Conservation (phyloP, 495 filamentous ascomycete genomes). For the Hapsidospora chrysogenum region DNA sequence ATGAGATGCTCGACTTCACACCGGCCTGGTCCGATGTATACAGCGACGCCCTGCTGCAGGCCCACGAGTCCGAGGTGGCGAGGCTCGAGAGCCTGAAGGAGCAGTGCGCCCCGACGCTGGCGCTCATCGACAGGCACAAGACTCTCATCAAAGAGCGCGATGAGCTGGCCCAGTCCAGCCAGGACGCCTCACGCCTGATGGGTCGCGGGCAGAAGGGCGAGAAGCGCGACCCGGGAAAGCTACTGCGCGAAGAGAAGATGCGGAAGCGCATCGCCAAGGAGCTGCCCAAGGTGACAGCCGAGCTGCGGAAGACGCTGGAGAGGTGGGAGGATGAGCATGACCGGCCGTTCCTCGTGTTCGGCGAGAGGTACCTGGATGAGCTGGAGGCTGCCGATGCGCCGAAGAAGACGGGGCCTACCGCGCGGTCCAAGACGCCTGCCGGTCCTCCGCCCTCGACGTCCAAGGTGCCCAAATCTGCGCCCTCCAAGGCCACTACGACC, state of each 20-base stretch:
- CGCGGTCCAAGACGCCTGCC: conserved; percentile 68
- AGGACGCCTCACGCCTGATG: conserved; percentile 89
- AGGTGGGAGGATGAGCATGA: conserved; percentile 89
- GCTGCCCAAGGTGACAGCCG: conserved; percentile 72
- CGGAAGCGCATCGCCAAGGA: conserved; percentile 92
- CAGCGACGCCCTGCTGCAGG: conserved; percentile 74
- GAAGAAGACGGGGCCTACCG: conserved; percentile 27
- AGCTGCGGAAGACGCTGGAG: conserved; percentile 69
- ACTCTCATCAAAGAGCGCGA: conserved; percentile 75
- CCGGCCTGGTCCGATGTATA: conserved; percentile 80
- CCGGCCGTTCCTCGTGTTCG: conserved; percentile 80
- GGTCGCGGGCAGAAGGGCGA: conserved; percentile 76
- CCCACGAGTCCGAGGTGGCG: conserved; percentile 77
- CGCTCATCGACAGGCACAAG: conserved; percentile 70
- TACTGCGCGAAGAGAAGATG: conserved; percentile 97
- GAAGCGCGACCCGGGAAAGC: conserved; percentile 77
- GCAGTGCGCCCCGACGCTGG: conserved; percentile 70
- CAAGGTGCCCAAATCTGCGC: conserved; percentile 17
- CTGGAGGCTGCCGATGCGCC: conserved; percentile 48
- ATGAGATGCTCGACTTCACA: conserved; percentile 95
- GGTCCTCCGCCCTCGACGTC: conserved; percentile 35
- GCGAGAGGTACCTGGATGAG: conserved; percentile 72
- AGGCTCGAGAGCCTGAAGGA: conserved; percentile 71
- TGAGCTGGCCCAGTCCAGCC: conserved; percentile 69
- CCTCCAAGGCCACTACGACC: conserved; percentile 6